Conservation (phyloP, 768 basidiomycete genomes). For the Panaeolus cyanescens region DNA sequence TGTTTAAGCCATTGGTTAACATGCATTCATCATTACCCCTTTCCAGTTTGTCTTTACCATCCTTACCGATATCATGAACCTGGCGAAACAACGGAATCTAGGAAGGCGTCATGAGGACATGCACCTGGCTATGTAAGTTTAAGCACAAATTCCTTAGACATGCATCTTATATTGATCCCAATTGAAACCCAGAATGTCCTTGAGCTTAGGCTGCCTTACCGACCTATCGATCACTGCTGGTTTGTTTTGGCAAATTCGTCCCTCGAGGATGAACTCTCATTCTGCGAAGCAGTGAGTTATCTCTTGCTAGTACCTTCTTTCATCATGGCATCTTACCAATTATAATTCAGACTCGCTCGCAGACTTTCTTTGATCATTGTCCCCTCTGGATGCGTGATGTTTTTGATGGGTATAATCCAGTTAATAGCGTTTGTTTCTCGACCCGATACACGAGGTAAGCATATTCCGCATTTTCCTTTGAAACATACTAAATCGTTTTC, state of each 20-base stretch:
- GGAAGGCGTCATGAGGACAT: background rate
- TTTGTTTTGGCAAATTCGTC: background rate
- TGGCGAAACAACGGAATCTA: background rate
- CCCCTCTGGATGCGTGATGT: background rate
- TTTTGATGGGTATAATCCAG: background rate
- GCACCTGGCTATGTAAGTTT: background rate
- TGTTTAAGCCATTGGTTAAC: background rate
- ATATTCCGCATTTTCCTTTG: background rate
- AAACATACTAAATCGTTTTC: background rate
- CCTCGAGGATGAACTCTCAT: background rate
- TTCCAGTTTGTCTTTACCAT: background rate
- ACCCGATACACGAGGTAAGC: background rate
- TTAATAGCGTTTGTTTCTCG: background rate
- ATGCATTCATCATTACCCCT: background rate
- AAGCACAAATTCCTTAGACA: background rate
- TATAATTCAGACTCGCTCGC: background rate
- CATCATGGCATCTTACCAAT: background rate
- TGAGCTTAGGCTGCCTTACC: background rate
- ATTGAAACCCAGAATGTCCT: background rate
- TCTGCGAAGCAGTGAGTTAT: background rate
- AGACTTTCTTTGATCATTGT: background rate
- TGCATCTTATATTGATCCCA: background rate
- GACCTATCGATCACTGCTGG: background rate
- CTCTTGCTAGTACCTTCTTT: too few species aligned
- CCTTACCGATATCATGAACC: background rate